Conservation (phyloP, 768 basidiomycete species). For the Naganishia antarctica region DNA sequence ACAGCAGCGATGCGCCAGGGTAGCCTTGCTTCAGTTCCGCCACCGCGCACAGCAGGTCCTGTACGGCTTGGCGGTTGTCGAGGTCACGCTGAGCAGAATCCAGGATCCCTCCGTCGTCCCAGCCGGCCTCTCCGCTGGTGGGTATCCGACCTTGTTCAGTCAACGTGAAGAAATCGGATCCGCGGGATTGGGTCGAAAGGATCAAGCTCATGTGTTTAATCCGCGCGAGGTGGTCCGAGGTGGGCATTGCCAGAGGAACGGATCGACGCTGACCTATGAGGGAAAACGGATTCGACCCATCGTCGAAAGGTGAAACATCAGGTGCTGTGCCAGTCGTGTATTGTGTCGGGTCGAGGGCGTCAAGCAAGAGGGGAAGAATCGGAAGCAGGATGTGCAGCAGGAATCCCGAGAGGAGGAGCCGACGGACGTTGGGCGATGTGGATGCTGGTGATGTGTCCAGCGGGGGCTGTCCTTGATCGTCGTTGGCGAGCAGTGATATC, state of each 20-base stretch:
- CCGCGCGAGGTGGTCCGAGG: constrained; percentile 36
- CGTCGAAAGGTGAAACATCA: not conserved
- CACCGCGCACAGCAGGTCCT: constrained; percentile 8
- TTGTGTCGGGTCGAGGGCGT: constrained; percentile 19
- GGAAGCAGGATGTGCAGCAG: constrained; percentile 46
- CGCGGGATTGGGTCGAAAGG: constrained; percentile 42
- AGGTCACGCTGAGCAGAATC: not conserved
- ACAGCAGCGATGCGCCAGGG: not conserved
- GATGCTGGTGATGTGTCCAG: constrained; percentile 32
- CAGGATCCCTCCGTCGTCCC: not conserved
- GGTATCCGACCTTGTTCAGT: constrained; percentile 8
- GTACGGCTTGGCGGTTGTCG: not conserved
- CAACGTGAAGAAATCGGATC: constrained; percentile 29
- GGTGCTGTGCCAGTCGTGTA: constrained; percentile 3
- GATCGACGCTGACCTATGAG: not conserved
- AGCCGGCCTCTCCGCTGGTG: not conserved
- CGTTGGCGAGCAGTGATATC: constrained; percentile 26
- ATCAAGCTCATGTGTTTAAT: constrained; percentile 45
- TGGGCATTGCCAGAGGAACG: constrained; percentile 26
- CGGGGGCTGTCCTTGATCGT: constrained; percentile 31
- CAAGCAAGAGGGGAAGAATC: constrained; percentile 36
- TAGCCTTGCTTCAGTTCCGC: not conserved
- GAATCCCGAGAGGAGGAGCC: constrained; percentile 45
- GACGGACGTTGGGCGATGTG: constrained; percentile 34
- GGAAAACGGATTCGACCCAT: not conserved